These are phyloP conservation scores for Wickerhamomyces tratensis DNA, from an alignment of 805 yeast genomes.

Conservation along the genomic window DNA sequence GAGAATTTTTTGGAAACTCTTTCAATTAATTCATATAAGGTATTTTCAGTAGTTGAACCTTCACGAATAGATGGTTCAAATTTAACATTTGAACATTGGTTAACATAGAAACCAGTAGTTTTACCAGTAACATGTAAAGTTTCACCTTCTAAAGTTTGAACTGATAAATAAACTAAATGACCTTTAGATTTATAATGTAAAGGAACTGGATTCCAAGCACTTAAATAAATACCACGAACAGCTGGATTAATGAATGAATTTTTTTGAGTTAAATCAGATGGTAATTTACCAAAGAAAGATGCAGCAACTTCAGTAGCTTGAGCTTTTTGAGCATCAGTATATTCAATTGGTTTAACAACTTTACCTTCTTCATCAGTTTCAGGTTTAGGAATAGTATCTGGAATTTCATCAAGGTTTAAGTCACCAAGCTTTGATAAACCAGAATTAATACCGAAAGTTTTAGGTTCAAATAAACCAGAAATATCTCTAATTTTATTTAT, in stretches of 20 bases:
- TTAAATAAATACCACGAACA: constrained; percentile 53
- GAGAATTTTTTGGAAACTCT: constrained; percentile 56
- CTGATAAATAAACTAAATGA: constrained; percentile 67
- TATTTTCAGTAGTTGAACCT: constrained; percentile 18
- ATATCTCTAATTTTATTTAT: constrained; percentile 52
- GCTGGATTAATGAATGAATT: constrained; percentile 20
- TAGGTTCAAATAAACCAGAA: constrained; percentile 41
- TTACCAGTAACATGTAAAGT: constrained; percentile 70
- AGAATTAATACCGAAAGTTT: constrained; percentile 26
- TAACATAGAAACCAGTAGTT: constrained; percentile 70
- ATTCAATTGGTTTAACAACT: constrained; percentile 11
- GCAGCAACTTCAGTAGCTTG: constrained; percentile 10
- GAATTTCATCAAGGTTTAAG: constrained; percentile 20
- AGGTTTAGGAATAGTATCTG: not conserved
- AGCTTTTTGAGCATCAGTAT: constrained; percentile 14
- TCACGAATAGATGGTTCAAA: constrained; percentile 57
- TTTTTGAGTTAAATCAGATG: constrained; percentile 13
- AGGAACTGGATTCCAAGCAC: constrained; percentile 86
- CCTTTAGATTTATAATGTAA: constrained; percentile 55
- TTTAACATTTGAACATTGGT: constrained; percentile 51
- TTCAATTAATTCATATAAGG: constrained; percentile 52
- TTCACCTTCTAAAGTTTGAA: constrained; percentile 76
- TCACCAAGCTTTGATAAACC: constrained; percentile 43
- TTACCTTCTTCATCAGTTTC: constrained; percentile 5
- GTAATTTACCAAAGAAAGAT: constrained; percentile 10